A percentile compares a stretch with the other conserved stretches of the same genome.
Conservation (phyloP, 306 rosid species). For the Lathyrus tuberosus region DNA sequence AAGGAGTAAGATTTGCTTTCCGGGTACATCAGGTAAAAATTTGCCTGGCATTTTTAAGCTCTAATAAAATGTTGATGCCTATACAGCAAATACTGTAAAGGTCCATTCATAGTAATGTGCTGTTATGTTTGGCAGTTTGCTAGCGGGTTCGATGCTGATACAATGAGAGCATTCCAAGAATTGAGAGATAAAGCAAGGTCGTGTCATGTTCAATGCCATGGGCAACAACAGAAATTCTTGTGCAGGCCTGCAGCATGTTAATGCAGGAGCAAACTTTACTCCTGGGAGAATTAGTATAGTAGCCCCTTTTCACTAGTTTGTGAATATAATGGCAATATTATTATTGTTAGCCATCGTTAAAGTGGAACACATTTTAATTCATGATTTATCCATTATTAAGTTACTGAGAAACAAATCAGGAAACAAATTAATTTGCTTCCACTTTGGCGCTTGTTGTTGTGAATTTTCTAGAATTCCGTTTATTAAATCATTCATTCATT, state of each 20-base stretch:
- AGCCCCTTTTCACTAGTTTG: conserved; percentile 46
- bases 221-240: conserved; percentile 65
- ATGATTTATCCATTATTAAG: conserved; percentile 39
- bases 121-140: conserved; percentile 74
- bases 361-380: conserved; percentile 34
- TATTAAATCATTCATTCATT: conserved; percentile 14
- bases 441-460: conserved; percentile 12
- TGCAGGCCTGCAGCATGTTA: conserved; percentile 76
- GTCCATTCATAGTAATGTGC: conserved; percentile 6
- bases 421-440: conserved; percentile 34
- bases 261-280: conserved; percentile 85
- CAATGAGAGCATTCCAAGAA: conserved; percentile 95
- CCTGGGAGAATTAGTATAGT: conserved; percentile 54
- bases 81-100: not conserved
- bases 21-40: conserved; percentile 90
- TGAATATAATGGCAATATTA: conserved; percentile 54
- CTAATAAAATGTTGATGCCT: conserved; percentile 9
- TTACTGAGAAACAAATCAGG: conserved; percentile 28
- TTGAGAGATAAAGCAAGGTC: conserved; percentile 89
- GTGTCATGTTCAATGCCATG: conserved; percentile 85
- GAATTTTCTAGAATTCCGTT: not conserved
- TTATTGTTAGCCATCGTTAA: conserved; percentile 40
- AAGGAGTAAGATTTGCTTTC: conserved; percentile 92
- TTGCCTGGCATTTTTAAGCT: not conserved
- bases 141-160: conserved; percentile 92